These are phyloP conservation scores for Phytophthora citrophthora DNA, from an alignment of 352 stramenopile species.

Conservation along the genomic window DNA sequence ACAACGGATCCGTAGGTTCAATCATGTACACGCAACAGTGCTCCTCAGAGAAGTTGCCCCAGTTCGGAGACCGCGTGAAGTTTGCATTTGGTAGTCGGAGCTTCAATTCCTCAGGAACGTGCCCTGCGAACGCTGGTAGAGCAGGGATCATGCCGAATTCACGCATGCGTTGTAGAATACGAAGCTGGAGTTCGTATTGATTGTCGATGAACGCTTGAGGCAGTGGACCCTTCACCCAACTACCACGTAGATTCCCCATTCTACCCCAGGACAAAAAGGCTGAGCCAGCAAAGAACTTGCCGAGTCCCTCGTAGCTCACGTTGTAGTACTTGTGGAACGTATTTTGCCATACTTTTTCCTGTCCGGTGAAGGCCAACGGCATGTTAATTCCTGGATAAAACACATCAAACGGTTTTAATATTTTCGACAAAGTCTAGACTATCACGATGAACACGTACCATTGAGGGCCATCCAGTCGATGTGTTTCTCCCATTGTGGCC, in stretches of 20 bases:
- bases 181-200: conserved; percentile 77
- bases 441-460: neutral
- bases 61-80: conserved; percentile 83
- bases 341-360: conserved; percentile 90
- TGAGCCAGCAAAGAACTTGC: conserved; percentile 90
- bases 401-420: neutral
- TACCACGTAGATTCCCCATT: conserved; percentile 90
- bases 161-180: conserved; percentile 87
- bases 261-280: conserved; percentile 91
- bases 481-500: conserved; percentile 87
- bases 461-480: conserved; percentile 94
- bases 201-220: conserved; percentile 86
- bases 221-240: conserved; percentile 83
- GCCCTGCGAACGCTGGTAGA: conserved; percentile 89
- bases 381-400: conserved; percentile 86
- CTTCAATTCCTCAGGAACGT: conserved; percentile 88
- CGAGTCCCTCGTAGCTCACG: conserved; percentile 70
- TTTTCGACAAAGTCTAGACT: too few species aligned
- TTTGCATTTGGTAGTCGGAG: conserved; percentile 73
- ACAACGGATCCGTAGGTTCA: conserved; percentile 82
- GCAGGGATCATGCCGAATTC: conserved; percentile 91
- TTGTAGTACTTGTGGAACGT: conserved; percentile 87
- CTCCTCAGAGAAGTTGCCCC: conserved; percentile 78
- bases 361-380: conserved; percentile 88
- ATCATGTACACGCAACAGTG: conserved; percentile 89